Base-by-base conservation (phyloP, 2,329 filamentous ascomycete species). In the Paracoccidioides brasiliensis region DNA sequence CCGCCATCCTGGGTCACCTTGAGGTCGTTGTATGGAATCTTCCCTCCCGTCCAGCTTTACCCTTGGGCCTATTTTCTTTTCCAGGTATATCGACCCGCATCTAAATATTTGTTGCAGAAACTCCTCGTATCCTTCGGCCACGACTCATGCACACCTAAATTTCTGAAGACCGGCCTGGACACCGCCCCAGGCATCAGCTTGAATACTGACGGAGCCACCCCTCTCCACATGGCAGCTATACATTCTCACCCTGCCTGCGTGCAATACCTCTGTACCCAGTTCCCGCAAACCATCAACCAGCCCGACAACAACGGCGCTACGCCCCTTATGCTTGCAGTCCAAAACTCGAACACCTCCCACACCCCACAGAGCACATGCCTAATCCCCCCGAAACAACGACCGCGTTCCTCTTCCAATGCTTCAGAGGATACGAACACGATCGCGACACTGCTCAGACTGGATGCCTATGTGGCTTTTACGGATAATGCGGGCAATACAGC, bases 401-500 rank as follows among this genome's bases (percentile, higher is more conserved):
- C 58, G 3, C 57, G 55, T 40, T 58, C 58, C 32, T 57, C 63
- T 15, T 60, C 59, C 54, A 58, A 60, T 15, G 55, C 63, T 1
- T 58, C 63, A 5, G 65, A 67, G 57, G 63, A 66, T 48, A 64
- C 64, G 33, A 57, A 56, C 38, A 64, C 64, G 8, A 61, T 70
- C 22, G 61, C 61, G 37, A 62, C 58, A 6, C 58, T 70, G 8
- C 59, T 70, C 5, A 60, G 61, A 3, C 60, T 64, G 42, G 59
- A 61, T 15, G 65, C 64, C 0, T 78, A 80, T 3, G 77, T 86
- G 5, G 75, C 75, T 48, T 74, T 77, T 35, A 74, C 77, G 3
- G 89, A 95, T 64, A 64, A 77, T 1, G 80, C 85, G 56, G 89
- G 89, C n/a, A 93, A 94, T 67, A 94, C 88, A 2, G 86, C 88